phyloP scores from a whole-genome alignment of 805 yeast species.

The Metschnikowia vanudenii region DNA sequence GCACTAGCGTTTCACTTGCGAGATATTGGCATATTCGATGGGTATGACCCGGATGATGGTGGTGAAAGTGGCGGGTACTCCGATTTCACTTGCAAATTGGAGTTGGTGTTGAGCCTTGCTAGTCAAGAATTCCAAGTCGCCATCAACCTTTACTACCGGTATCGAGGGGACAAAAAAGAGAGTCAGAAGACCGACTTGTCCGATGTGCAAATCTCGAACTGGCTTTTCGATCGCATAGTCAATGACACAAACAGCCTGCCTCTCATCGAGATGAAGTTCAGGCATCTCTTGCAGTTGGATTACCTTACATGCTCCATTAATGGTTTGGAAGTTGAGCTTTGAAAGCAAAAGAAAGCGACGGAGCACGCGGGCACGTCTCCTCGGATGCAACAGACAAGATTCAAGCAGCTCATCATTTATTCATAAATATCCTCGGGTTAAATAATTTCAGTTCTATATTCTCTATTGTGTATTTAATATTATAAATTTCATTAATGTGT shows the following conservation, averaged over 20 bases:
- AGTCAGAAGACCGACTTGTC: constrained; percentile 8
- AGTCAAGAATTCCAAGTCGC: constrained; percentile 7
- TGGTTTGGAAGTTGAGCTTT: constrained; percentile 16
- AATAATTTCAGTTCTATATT: constrained; percentile 6
- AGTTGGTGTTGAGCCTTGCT: constrained; percentile 7
- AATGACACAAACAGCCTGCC: constrained; percentile 11
- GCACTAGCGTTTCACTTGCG: constrained; percentile 16
- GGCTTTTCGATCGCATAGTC: constrained; percentile 16
- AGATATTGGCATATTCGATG: constrained; percentile 17
- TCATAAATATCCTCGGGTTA: not conserved
- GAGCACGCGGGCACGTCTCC: constrained; percentile 9
- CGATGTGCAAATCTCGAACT: constrained; percentile 12
- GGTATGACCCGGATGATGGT: constrained; percentile 14
- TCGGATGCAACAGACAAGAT: not conserved
- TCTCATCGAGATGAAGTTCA: constrained; percentile 16
- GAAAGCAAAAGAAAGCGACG: not conserved
- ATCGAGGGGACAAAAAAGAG: constrained; percentile 6
- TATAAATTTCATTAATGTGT: not conserved
- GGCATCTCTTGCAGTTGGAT: constrained; percentile 13
- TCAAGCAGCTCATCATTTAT: not conserved
- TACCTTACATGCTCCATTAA: constrained; percentile 12
- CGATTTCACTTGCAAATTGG: constrained; percentile 13
- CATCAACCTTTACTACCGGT: constrained; percentile 11
- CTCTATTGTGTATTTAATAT: constrained; percentile 3
- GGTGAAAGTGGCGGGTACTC: constrained; percentile 7